Conservation (phyloP, 805 yeast genomes). For the Sugiyamaella americana region DNA sequence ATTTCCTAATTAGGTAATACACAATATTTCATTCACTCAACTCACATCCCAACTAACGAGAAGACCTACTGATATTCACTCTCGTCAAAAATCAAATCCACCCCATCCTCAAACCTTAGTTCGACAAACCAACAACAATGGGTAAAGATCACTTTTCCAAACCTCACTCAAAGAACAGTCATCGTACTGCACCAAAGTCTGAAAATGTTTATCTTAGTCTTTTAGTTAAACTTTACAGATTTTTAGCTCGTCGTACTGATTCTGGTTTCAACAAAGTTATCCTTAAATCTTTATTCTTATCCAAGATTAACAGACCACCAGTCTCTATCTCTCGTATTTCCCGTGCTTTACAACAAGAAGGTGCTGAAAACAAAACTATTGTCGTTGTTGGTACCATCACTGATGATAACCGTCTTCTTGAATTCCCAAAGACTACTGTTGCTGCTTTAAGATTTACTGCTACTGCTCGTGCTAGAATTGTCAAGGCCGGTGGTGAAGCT, state of each 20-base stretch:
- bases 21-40: no score
- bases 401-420: constrained; percentile 90
- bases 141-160: constrained; percentile 96
- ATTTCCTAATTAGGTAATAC: no score
- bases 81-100: no score
- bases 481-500: constrained; percentile 99
- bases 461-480: constrained; percentile 95
- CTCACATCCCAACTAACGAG: no score
- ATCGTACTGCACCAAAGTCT: constrained; percentile 99
- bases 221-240: constrained; percentile 96
- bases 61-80: no score
- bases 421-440: constrained; percentile 93
- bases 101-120: constrained; percentile 4
- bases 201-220: constrained; percentile 98
- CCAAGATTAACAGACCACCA: constrained; percentile 99
- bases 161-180: constrained; percentile 93
- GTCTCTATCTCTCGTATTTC: constrained; percentile 91
- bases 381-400: constrained; percentile 99
- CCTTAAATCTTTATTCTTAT: constrained; percentile 90
- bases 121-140: constrained; percentile 42
- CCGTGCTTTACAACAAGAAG: constrained; percentile 75
- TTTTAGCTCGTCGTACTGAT: constrained; percentile 99
- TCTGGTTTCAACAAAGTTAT: constrained; percentile 95
- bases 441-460: constrained; percentile 99
- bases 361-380: constrained; percentile 83